Conservation (phyloP, 1,284 basidiomycete genomes). For the Calocybe gambosa region DNA sequence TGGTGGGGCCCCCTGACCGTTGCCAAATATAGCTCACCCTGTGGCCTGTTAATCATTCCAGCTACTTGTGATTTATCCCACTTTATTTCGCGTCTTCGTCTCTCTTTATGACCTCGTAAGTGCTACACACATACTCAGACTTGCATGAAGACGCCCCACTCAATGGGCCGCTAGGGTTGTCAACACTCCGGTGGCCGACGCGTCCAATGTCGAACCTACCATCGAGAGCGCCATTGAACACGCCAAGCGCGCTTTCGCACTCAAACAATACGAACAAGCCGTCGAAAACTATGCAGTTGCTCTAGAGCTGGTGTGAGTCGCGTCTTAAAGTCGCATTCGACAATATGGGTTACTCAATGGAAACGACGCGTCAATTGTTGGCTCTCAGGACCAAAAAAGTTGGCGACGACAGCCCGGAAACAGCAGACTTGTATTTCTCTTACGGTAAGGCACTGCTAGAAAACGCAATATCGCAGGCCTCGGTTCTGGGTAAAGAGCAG, state of each 20-base stretch:
- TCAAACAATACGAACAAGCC: slow-evolving; percentile 82
- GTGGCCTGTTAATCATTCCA: not conserved
- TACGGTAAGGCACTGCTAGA: slow-evolving; percentile 87
- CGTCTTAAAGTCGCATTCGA: slow-evolving; percentile 17
- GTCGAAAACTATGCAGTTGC: slow-evolving; percentile 81
- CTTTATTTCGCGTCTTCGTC: too few species aligned
- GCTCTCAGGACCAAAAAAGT: slow-evolving; percentile 56
- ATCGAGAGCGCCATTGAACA: slow-evolving; percentile 62
- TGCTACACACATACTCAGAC: not conserved
- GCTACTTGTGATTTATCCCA: not conserved
- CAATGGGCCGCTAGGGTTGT: slow-evolving; percentile 1
- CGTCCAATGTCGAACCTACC: slow-evolving; percentile 21
- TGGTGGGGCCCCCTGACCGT: too few species aligned
- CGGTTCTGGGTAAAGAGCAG: slow-evolving; percentile 82
- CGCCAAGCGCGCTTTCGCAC: slow-evolving; percentile 81
- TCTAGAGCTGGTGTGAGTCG: slow-evolving; percentile 70
- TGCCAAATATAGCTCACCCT: too few species aligned
- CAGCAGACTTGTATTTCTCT: slow-evolving; percentile 77
- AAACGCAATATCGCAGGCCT: slow-evolving; percentile 76
- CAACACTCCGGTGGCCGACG: slow-evolving; percentile 10
- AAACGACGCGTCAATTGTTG: slow-evolving; percentile 9
- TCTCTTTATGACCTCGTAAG: slow-evolving; percentile 13
- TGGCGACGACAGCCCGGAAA: slow-evolving; percentile 71
- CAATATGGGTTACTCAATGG: slow-evolving; percentile 20
- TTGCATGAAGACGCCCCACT: not conserved